Base-by-base conservation (phyloP, 2,329 filamentous ascomycete species). In the Neofusicoccum kwambonambiense region DNA sequence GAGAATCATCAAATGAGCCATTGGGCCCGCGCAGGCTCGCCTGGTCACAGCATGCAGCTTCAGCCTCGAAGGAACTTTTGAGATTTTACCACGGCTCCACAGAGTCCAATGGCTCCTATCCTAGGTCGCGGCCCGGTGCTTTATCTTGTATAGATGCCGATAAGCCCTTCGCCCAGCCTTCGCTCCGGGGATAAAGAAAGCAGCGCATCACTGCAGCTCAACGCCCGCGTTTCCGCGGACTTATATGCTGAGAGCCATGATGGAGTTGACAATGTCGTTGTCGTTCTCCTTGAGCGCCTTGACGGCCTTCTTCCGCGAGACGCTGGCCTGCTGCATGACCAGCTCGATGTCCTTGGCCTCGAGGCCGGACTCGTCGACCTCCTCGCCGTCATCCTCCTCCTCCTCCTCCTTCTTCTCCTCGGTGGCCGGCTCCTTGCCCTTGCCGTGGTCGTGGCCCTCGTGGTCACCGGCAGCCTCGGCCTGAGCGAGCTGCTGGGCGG, bases 221-320 rank as follows among this genome's bases (percentile, higher is more conserved):
- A 13, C 58, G 44, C 13, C 58, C 44, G 47, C 58, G 22, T 31
- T 50, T 62, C 34, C 34, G 58, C 41, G 34, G 39, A 42, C 65
- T 68, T 78, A 84, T 83, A 84, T 83, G 76, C 82, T 84, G 69
- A 99, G 84, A 73, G 94, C 93, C 95, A 99, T 99, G 84, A 99
- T 99, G 74, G 95, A 97, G 87, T 99, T 99, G 86, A 99, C 95
- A 84, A 99, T 99, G 79, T 99, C 95, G 77, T 98, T 97, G 84
- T 98, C 94, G 79, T 99, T 99, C 86, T 98, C 95, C 86, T 93
- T 93, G 78, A 99, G 87, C 65, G 96, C 95, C 85, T 98, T 99
- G 84, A 99, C 88, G 68, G 95, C 95, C 89, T 98, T 98, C 85
- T 96, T 97, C 81, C 95, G 88, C 74, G 92, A 97, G 75, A 99